Evolutionary conservation across 495 filamentous ascomycete species (phyloP), one percentile per base, ranked within the genome.

Genomic region (Xanthoparmelia taractica): DNA sequence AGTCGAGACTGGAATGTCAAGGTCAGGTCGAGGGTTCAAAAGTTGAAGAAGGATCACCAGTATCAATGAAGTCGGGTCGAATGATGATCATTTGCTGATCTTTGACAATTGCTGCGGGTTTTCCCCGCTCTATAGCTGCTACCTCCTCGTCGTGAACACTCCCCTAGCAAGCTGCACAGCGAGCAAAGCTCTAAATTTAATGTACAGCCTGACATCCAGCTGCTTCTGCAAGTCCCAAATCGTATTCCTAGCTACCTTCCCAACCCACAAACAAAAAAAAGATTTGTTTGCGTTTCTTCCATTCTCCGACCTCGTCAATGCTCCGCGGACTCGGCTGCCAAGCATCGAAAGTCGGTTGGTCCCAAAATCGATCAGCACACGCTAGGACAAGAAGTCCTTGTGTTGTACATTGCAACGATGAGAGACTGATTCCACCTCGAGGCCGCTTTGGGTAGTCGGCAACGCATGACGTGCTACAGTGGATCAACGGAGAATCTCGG

Each of bases 51-150:
- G 5, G 47, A 29, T 50, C 25, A 50, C 20, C 29, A 20, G 27
- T 54, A 7, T 31, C 17, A 27, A 54, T 36, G 10, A 33, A 20
- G 29, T 54, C 17, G 50, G 50, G 15, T 20, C 50, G 50, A 6
- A 54, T 34, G 50, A 54, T 34, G 50, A 54, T 54, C 50, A 34
- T 54, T 31, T 54, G 50, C 15, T 54, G 50, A 54, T 54, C 50
- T 33, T 20, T 54, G 29, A 20, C 10, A 5, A 12, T 10, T 54
- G 15, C 10, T 29, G 48, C 48, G 48, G 29, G 15, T 18, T 7
- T 33, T 10, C 33, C 20, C 50, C 27, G 50, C 29, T 54, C 27
- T 54, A 31, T 17, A 0, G 29, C 13, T 54, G 33, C 5, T 17
- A 3, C 2, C 25, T 54, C 17, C 17, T 10, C 10, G n/a, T n/a